These are phyloP conservation scores for Codiaeum variegatum DNA, from an alignment of 441 rosid genomes.

Conservation along the genomic window DNA sequence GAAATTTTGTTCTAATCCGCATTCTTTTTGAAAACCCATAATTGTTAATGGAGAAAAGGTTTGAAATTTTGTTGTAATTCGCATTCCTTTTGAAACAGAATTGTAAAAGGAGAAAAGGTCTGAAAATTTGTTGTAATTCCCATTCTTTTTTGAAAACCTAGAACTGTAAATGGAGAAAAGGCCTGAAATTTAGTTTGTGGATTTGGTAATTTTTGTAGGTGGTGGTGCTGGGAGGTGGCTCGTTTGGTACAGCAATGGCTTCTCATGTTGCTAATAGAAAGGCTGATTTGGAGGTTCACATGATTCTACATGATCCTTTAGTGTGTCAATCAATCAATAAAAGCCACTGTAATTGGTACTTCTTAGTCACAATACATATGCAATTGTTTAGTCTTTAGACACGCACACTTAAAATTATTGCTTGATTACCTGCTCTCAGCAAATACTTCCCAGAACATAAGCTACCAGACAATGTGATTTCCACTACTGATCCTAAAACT, in stretches of 20 bases:
- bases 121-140: neutral
- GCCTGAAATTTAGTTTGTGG: neutral
- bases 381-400: neutral
- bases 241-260: conserved; percentile 95
- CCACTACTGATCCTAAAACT: conserved; percentile 67
- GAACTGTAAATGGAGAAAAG: neutral
- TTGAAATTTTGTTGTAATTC: neutral
- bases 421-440: conserved; percentile 31
- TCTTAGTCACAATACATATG: neutral
- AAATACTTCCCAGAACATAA: conserved; percentile 78
- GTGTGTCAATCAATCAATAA: conserved; percentile 70
- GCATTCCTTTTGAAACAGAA: conserved; percentile 4
- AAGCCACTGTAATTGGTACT: conserved; percentile 53
- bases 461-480: conserved; percentile 75
- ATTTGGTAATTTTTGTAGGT: conserved; percentile 41
- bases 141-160: conserved; percentile 7
- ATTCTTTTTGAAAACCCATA: conserved; percentile 3
- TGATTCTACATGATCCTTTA: conserved; percentile 74
- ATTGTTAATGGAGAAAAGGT: neutral
- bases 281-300: conserved; percentile 59
- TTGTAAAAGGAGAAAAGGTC: neutral
- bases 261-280: conserved; percentile 78
- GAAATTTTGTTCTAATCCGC: too few species aligned
- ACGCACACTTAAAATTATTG: neutral
- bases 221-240: conserved; percentile 95